Conservation (phyloP, 2,329 filamentous ascomycete species). For the Uncinocarpus reesii region DNA sequence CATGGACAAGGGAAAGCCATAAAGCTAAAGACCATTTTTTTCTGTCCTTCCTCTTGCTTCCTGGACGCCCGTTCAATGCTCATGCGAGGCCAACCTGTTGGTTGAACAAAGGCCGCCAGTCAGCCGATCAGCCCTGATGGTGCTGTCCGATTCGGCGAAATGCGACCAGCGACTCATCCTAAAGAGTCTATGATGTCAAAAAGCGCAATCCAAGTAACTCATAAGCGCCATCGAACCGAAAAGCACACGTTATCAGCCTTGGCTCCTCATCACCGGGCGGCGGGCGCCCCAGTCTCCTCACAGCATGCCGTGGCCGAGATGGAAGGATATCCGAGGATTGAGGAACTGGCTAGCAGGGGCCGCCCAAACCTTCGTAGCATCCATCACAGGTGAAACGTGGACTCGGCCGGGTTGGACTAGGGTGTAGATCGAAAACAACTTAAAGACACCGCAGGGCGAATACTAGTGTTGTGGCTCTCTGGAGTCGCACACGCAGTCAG, state of each 20-base stretch:
- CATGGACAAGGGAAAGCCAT: no score
- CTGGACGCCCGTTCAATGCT: no score
- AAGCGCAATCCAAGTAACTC: not conserved
- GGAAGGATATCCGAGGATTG: not conserved
- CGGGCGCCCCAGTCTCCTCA: no score
- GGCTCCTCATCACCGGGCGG: no score
- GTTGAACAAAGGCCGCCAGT: not conserved
- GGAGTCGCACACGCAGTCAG: not conserved
- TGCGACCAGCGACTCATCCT: not conserved
- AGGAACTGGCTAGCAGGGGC: not conserved
- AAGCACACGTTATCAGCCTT: not conserved
- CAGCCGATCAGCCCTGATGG: not conserved
- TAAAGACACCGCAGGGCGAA: slow-evolving; percentile 5
- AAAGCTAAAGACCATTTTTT: no score
- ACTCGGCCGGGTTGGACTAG: slow-evolving; percentile 4
- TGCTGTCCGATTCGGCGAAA: not conserved
- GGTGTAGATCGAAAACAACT: slow-evolving; percentile 4
- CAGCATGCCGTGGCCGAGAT: no score
- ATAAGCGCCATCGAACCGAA: not conserved
- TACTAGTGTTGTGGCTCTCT: not conserved
- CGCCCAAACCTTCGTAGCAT: not conserved
- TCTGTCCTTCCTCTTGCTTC: no score
- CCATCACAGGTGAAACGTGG: slow-evolving; percentile 11
- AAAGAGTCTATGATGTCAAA: no score
- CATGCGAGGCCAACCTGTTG: no score